Percentiles rank a stretch among this genome's conserved stretches.
These are phyloP conservation scores for Clarireedia monteithiana DNA, from an alignment of 2,329 filamentous ascomycete species.

Conservation along the genomic window DNA sequence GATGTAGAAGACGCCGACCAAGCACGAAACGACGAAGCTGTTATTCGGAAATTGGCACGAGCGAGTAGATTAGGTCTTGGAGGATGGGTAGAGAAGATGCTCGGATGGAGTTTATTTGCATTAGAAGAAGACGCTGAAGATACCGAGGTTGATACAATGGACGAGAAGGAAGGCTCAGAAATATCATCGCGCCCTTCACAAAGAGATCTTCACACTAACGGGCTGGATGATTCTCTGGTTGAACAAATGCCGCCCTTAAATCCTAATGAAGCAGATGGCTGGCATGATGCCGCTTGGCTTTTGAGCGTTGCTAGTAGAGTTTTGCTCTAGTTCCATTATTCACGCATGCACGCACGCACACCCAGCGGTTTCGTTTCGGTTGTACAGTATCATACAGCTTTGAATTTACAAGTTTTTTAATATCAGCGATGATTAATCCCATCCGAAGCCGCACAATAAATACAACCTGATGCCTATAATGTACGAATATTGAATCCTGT, in stretches of 20 bases:
- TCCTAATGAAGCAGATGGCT: constrained; percentile 49
- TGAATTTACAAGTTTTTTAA: not conserved
- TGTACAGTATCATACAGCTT: constrained; percentile 1
- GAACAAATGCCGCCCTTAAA: constrained; percentile 41
- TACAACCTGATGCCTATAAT: not conserved
- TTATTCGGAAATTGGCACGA: constrained; percentile 48
- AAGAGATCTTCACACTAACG: constrained; percentile 14
- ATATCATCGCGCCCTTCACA: constrained; percentile 20
- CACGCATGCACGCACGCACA: not conserved
- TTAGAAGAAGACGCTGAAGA: constrained; percentile 54
- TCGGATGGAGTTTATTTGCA: constrained; percentile 55
- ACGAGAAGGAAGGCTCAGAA: constrained; percentile 30
- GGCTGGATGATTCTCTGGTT: constrained; percentile 30
- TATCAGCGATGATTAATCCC: not conserved
- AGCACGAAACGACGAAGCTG: constrained; percentile 48
- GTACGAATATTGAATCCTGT: not conserved
- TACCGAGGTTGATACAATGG: constrained; percentile 34
- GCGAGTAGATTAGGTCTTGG: constrained; percentile 43
- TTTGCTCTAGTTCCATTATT: constrained; percentile 16
- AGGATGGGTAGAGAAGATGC: constrained; percentile 51
- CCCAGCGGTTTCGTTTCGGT: not conserved
- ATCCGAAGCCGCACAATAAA: not conserved
- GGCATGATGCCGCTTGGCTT: constrained; percentile 62
- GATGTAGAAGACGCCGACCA: constrained; percentile 44
- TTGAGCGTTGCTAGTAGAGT: constrained; percentile 47